These are phyloP conservation scores for Fusarium begoniae DNA, from an alignment of 2,329 filamentous ascomycete genomes.

Conservation along the genomic window DNA sequence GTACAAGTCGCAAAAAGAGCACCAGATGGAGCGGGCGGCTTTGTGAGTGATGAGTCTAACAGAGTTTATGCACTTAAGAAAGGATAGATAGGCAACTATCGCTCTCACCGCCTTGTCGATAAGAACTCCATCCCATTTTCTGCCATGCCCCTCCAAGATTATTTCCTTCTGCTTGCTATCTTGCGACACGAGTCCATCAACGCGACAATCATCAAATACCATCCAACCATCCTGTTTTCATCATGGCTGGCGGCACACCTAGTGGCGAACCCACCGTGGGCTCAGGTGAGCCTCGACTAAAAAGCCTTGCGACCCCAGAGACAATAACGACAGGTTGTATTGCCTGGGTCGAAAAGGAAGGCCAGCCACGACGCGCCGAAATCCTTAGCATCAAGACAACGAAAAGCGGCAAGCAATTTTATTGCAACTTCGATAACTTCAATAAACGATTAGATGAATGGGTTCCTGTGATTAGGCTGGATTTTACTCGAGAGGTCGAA, in stretches of 20 bases:
- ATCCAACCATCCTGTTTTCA: slow-evolving; percentile 43
- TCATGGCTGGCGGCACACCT: slow-evolving; percentile 63
- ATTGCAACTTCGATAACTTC: slow-evolving; percentile 98
- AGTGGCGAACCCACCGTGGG: slow-evolving; percentile 65
- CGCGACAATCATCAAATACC: slow-evolving; percentile 40
- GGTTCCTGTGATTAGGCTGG: slow-evolving; percentile 83
- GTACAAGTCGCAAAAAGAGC: slow-evolving; percentile 8
- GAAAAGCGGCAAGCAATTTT: slow-evolving; percentile 88
- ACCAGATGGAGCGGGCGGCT: slow-evolving; percentile 9
- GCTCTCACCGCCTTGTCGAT: slow-evolving; percentile 40
- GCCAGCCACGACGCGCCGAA: slow-evolving; percentile 88
- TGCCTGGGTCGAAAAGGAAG: slow-evolving; percentile 74
- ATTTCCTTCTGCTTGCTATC: slow-evolving; percentile 19
- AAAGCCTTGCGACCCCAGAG: slow-evolving; percentile 83
- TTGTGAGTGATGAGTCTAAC: slow-evolving; percentile 20
- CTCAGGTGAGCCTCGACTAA: slow-evolving; percentile 69
- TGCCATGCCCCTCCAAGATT: slow-evolving; percentile 43
- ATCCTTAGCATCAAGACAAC: slow-evolving; percentile 94
- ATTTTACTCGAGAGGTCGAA: slow-evolving; percentile 90
- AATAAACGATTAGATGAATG: slow-evolving; percentile 90
- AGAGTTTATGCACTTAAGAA: slow-evolving; percentile 35
- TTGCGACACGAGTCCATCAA: slow-evolving; percentile 14
- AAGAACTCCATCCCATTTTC: slow-evolving; percentile 38
- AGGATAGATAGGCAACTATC: slow-evolving; percentile 32
- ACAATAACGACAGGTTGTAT: slow-evolving; percentile 74